Percentiles rank a stretch among this genome's conserved stretches.
Conservation (phyloP, 768 basidiomycete species). For the Boletus tylopilopsis region DNA sequence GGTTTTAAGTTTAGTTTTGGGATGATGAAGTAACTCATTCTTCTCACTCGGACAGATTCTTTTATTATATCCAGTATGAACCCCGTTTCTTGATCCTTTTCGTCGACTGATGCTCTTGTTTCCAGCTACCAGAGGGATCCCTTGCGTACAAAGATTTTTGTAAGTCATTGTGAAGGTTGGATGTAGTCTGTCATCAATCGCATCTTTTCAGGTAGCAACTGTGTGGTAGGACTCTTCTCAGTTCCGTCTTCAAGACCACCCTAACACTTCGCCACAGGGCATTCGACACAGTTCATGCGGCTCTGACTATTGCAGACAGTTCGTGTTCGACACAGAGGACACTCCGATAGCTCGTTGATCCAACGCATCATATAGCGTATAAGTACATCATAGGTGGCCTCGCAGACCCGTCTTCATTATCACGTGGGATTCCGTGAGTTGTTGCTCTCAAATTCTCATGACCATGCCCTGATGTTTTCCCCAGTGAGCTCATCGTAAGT, state of each 20-base stretch:
- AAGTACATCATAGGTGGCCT: slow-evolving; percentile 5
- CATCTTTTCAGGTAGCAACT: slow-evolving; percentile 2
- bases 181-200: background rate
- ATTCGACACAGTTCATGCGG: slow-evolving; percentile 8
- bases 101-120: background rate
- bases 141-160: slow-evolving; percentile 1
- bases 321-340: background rate
- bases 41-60: background rate
- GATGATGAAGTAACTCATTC: background rate
- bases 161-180: slow-evolving; percentile 1
- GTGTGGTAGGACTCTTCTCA: background rate
- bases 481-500: slow-evolving; percentile 10
- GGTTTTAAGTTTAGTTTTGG: background rate
- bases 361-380: background rate
- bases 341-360: background rate
- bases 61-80: slow-evolving; percentile 8
- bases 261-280: background rate
- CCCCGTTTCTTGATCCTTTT: background rate
- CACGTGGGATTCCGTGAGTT: slow-evolving; percentile 1
- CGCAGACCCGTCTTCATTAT: background rate
- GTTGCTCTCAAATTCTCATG: background rate
- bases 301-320: slow-evolving; percentile 4
- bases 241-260: no score
- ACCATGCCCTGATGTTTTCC: background rate
- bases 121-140: slow-evolving; percentile 8